These are phyloP conservation scores for Zasmidium cellare DNA, from an alignment of 2,329 filamentous ascomycete species.

Conservation along the genomic window DNA sequence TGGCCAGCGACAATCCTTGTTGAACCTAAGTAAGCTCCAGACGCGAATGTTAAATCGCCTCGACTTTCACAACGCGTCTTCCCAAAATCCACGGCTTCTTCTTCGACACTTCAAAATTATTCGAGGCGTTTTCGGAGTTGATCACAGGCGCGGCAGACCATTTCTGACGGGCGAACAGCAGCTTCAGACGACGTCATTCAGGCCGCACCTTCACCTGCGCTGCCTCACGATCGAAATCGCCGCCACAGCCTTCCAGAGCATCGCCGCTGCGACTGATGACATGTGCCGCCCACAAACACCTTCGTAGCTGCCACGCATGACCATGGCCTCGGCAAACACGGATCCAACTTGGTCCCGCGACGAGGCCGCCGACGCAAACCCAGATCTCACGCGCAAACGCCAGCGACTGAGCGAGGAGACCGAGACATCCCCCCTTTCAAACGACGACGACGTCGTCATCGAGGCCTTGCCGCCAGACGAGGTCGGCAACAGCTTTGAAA, in stretches of 20 bases:
- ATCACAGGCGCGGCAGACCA: no score
- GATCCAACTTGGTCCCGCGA: constrained; percentile 36
- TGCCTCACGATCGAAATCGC: no score
- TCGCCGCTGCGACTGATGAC: constrained; percentile 6
- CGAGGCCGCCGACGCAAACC: constrained; percentile 46
- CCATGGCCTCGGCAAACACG: constrained; percentile 18
- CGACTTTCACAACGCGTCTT: no score
- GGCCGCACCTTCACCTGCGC: no score
- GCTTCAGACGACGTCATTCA: no score
- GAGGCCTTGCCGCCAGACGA: constrained; percentile 39
- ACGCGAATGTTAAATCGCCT: no score
- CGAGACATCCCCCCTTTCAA: constrained; percentile 27
- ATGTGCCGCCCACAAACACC: constrained; percentile 7
- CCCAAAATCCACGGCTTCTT: no score
- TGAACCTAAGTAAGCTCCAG: no score
- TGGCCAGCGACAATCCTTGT: no score
- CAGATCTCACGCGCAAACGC: constrained; percentile 48
- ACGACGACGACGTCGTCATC: constrained; percentile 24
- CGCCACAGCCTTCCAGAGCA: not conserved
- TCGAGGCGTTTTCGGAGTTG: no score
- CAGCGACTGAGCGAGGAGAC: constrained; percentile 42
- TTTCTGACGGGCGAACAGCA: no score
- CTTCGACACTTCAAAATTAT: no score
- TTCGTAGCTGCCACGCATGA: constrained; percentile 10
- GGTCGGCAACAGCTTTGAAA: constrained; percentile 38